Evolutionary conservation across 495 filamentous ascomycete genomes (phyloP), one percentile per base, ranked within the genome.

Genomic region (Sordaria brevicollis): DNA sequence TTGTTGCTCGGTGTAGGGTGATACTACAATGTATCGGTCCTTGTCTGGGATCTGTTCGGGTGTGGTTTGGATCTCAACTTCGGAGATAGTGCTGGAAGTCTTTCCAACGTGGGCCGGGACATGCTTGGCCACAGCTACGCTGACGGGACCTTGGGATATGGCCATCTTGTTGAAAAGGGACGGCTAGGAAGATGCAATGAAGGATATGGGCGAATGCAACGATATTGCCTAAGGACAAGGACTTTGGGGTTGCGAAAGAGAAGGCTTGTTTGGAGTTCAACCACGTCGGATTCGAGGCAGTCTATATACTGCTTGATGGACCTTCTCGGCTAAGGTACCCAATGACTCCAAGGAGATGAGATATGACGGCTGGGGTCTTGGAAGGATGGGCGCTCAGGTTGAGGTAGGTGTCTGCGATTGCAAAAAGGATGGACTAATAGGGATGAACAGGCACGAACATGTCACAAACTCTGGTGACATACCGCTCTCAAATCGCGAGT

Each of bases 1-100:
- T 1, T 83, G 77, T 19, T 76, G 73, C 54, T 86, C 84, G 39
- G 88, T 85, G 76, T 96, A 97, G 0, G 92, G 93, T 9, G 92
- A 95, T 49, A 88, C 83, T 43, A 92, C 81, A 33, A 93, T 83
- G 65, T 85, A 81, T 72, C 77, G 73, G 43, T 70, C 33, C 35
- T 34, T 17, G 25, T 57, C 35, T 13, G 36, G 43, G 15, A 62
- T 5, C 29, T 25, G 21, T 13, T 15, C n/a, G 15, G 66, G n/a
- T 66, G 21, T 29, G 67, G 54, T 31, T 5, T 19, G 41, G 10
- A 71, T 25, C 19, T 70, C 38, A 6, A 65, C 62, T n/a, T 72
- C 69, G 21, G 71, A 71, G 8, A 75, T 33, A 10, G 62, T 41
- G 4, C 54, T 54, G 5, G 67, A 13, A 2, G 17, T 21, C 43